These are phyloP conservation scores for Penicillium lividum DNA, from an alignment of 495 filamentous ascomycete genomes.

Conservation along the genomic window DNA sequence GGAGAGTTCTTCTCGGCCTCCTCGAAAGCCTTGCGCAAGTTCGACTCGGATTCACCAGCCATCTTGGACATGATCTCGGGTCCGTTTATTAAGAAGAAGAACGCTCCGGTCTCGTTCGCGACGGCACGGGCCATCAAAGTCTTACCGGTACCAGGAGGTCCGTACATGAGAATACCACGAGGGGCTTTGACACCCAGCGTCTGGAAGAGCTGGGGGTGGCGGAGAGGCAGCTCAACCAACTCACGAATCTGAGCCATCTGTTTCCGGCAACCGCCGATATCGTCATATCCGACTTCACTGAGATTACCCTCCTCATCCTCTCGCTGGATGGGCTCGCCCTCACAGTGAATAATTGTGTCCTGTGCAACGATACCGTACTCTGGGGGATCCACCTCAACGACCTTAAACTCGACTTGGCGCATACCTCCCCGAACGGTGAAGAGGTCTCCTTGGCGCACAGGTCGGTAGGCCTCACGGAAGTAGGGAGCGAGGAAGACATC, in stretches of 20 bases:
- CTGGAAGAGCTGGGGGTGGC: constrained; percentile 98
- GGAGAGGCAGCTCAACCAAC: constrained; percentile 92
- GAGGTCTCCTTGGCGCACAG: constrained; percentile 92
- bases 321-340: constrained; percentile 96
- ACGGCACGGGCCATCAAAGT: constrained; percentile 98
- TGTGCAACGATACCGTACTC: constrained; percentile 98
- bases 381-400: constrained; percentile 96
- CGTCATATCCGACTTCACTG: constrained; percentile 98
- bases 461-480: constrained; percentile 98
- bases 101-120: constrained; percentile 97
- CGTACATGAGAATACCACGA: constrained; percentile 96
- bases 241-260: constrained; percentile 99
- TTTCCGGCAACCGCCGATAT: constrained; percentile 98
- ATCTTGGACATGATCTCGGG: constrained; percentile 99
- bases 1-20: constrained; percentile 99
- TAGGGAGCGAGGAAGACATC: constrained; percentile 99
- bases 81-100: constrained; percentile 99
- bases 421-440: constrained; percentile 97
- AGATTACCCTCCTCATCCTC: constrained; percentile 99
- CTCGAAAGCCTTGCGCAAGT: constrained; percentile 95
- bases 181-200: constrained; percentile 99
- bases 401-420: constrained; percentile 99
- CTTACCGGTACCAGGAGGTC: constrained; percentile 98
- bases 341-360: constrained; percentile 98
- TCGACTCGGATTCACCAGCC: constrained; percentile 98